Base-by-base conservation (phyloP, 305 asterid genomes). In the Fraxinus xanthoxyloides region DNA sequence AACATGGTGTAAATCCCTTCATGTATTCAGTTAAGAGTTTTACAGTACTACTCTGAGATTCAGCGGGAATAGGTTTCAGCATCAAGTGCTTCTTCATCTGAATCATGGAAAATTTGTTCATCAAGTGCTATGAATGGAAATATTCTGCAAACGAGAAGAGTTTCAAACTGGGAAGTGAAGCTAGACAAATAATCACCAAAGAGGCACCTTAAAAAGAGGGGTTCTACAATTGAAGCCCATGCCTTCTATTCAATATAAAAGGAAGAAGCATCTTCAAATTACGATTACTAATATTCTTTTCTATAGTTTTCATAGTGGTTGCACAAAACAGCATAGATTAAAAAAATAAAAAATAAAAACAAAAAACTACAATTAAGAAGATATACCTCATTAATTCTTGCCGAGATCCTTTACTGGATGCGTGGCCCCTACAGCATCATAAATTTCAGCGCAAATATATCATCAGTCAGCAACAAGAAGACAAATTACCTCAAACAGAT, bases 341-440 rank as follows among this genome's bases (percentile, higher is more conserved):
- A 34, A 75, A 4, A 21, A 23, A 43, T 43, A 56, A 75, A 34
- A 63, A 82, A 79, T 0, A 31, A 31, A 31, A 3, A 31, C 34
- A 31, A 38, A 38, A 77, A 80, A 17, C 69, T 67, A 15, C 34
- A 8, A 56, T 8, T 56, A 15, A 40, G 54, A 35, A 84, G 54
- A 10, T 84, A 67, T 81, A 93, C 98, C 98, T 95, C 94, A 88
- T 84, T 77, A 95, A 83, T 88, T 95, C 98, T 89, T 81, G 86
- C 75, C 31, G 85, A 78, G 89, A 80, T 85, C 85, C 97, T 87
- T 65, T 86, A 81, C 83, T 79, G 48, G 93, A 82, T 61, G 85
- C 48, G 61, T 83, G 82, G 73, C 61, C 85, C 92, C 98, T 93
- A 72, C 75, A 65, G 78, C 28, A 74, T 21, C 73, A 79, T 7